phyloP scores from a whole-genome alignment of 768 basidiomycete species.

The Tricholoma hemisulphureum region DNA sequence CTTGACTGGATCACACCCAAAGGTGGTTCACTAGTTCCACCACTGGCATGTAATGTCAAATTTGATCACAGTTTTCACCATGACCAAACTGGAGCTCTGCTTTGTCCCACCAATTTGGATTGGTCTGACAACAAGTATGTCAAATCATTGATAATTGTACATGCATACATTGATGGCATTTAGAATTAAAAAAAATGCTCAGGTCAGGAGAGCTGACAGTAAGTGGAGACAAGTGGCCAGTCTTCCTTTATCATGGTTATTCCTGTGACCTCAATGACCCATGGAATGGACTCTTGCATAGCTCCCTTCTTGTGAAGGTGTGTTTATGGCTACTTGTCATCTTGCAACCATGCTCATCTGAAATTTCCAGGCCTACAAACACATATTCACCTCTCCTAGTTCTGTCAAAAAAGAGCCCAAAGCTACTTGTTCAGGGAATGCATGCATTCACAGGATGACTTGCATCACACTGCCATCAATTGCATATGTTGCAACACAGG shows the following conservation, averaged over 20 bases:
- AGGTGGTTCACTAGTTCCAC: conserved; percentile 11
- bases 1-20: conserved; percentile 24
- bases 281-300: neutral
- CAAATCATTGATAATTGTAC: neutral
- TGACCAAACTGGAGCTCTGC: conserved; percentile 12
- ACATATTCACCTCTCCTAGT: neutral
- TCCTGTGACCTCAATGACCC: neutral
- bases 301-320: neutral
- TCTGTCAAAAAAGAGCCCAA: neutral
- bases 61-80: conserved; percentile 10
- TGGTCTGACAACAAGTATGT: neutral
- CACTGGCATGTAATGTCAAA: conserved; percentile 9
- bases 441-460: neutral
- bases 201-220: neutral
- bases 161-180: neutral
- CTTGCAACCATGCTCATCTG: neutral
- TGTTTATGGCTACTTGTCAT: neutral
- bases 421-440: neutral
- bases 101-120: conserved; percentile 10
- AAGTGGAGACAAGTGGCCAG: neutral
- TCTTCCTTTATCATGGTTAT: neutral
- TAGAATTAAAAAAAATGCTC: neutral
- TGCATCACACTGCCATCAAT: neutral
- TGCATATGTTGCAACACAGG: neutral
- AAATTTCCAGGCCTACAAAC: neutral